Evolutionary conservation across 2,329 filamentous ascomycete genomes (phyloP), one percentile per base, ranked within the genome.

Genomic region (Stagonosporopsis chrysanthemi): DNA sequence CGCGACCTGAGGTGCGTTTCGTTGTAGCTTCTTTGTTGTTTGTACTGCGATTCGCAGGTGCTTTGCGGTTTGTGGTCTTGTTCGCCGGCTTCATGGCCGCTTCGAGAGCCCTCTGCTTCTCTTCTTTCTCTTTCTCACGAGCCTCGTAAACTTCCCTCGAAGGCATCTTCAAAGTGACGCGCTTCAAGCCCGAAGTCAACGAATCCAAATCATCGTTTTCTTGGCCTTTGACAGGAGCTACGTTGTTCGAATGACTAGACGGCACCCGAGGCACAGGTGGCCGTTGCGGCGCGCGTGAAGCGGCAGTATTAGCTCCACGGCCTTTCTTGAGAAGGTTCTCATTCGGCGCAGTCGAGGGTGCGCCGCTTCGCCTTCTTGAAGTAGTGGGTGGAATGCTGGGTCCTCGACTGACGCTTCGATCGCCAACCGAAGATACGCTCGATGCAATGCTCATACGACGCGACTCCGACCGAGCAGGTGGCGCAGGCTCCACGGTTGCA

Each of bases 271-370:
- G 75, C 11, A 80, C 75, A 7, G 79, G 73, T 14, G 78, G 78
- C 6, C 74, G 70, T 52, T 67, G 69, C 26, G 72, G 63, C 31
- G 64, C 64, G 2, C 73, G 70, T 44, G 73, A 72, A 52, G 66
- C 63, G 14, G 69, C 57, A 15, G 80, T 72, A 1, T 76, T 70
- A 2, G 79, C 68, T n/a, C 79, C 79, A 48, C 88, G 83, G 2
- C 83, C 80, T 75, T 89, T 92, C 68, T 85, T 90, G 4, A 84
- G 78, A 9, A 81, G 77, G 9, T 87, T 74, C 43, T 77, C 75
- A 26, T 79, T 71, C 2, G 63, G 45, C 28, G 60, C 52, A 29
- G 59, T 47, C 14, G 65, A 61, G 26, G 72, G 65, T 15, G 64
- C 67, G 23, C 63, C 65, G 35, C 64, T 71, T 51, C 62, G 61